Evolutionary conservation across 2,329 filamentous ascomycete species (phyloP), one percentile per base, ranked within the genome.

Genomic region (Stagonosporopsis chrysanthemi): DNA sequence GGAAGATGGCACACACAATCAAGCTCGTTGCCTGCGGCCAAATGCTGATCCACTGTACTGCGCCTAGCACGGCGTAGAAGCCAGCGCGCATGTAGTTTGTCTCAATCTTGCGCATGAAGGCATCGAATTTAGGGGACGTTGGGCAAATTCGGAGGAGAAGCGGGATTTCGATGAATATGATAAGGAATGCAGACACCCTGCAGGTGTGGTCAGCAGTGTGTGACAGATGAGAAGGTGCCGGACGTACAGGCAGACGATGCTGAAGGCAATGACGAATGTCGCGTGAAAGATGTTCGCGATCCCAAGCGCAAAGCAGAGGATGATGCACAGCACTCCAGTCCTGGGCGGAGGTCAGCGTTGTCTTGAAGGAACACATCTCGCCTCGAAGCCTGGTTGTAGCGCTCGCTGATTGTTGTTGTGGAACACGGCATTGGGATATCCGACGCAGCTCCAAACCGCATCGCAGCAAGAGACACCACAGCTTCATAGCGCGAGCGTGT

Each of bases 61-160:
- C 73, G 68, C 87, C 90, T 90, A 98, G 94, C 75, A 86, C 80
- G 56, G 80, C 79, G 79, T 99, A 99, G 74, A 96, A 89, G 56
- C 82, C 90, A 19, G 94, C 94, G 79, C 95, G 92, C 88, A 95
- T 96, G 82, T 93, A 98, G 83, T 97, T 98, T 58, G 93, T 96
- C 63, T 92, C 92, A 82, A 99, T 91, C 72, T 86, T 89, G 78
- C 94, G 92, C 78, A 99, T 94, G 75, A 92, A 89, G 65, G 81
- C 82, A 77, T 99, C 95, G 80, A 99, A 99, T 64, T 86, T 88
- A 63, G 88, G 79, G 14, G 94, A 98, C 6, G 95, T 99, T 56
- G 95, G 95, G 82, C 95, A 99, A 81, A 99, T 97, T 79, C 95
- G 91, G 61, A 99, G 88, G 56, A 99, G 90, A 58, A 98, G 88